These are phyloP conservation scores for Polytrichum formosum DNA, from an alignment of 225 moss, liverwort and hornwort species.

Conservation along the genomic window DNA sequence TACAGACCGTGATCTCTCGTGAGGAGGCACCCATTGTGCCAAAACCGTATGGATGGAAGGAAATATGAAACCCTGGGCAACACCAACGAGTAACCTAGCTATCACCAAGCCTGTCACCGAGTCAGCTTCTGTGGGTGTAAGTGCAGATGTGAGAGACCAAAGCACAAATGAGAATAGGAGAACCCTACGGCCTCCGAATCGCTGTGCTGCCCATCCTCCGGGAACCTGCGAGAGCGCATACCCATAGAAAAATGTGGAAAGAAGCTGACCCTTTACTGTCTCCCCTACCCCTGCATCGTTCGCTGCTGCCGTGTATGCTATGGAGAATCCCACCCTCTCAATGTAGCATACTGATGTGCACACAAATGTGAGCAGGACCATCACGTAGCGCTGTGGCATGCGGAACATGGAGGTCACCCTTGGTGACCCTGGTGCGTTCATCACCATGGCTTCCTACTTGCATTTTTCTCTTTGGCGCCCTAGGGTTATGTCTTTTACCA, in stretches of 20 bases:
- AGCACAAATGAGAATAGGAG: conserved; percentile 82
- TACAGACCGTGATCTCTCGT: conserved; percentile 93
- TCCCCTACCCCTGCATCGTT: conserved; percentile 84
- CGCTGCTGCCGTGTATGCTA: conserved; percentile 92
- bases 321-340: conserved; percentile 93
- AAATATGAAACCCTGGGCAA: conserved; percentile 97
- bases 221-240: conserved; percentile 92
- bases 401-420: conserved; percentile 27
- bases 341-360: conserved; percentile 98
- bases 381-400: conserved; percentile 91
- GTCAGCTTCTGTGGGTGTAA: conserved; percentile 76
- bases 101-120: conserved; percentile 61
- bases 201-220: conserved; percentile 99
- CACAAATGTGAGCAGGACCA: conserved; percentile 82
- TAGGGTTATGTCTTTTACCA: background rate
- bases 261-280: conserved; percentile 78
- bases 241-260: conserved; percentile 92
- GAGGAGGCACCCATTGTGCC: conserved; percentile 97
- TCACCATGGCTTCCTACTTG: conserved; percentile 51
- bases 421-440: conserved; percentile 29
- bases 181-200: conserved; percentile 82
- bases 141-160: conserved; percentile 85
- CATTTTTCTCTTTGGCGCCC: conserved; percentile 25
- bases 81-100: conserved; percentile 83
- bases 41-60: conserved; percentile 92